Evolutionary conservation across 2,329 filamentous ascomycete genomes (phyloP).

Genomic region (Rhexocercosporidium sp.): DNA sequence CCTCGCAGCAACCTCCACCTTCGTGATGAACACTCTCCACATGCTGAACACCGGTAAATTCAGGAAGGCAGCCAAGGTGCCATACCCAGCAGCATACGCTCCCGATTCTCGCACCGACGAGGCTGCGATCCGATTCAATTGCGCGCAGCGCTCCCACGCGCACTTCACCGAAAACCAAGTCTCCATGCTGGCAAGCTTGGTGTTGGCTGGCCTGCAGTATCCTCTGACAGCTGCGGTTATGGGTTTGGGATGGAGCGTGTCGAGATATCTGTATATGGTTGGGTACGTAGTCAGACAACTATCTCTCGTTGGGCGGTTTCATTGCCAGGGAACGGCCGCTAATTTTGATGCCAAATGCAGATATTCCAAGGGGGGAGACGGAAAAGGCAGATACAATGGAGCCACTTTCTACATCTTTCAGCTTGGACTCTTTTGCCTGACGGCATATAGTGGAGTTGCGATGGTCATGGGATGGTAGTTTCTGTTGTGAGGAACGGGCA

Average conservation of each 20-base stretch:
- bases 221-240: slow-evolving; percentile 55
- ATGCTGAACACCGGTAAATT: slow-evolving; percentile 50
- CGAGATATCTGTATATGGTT: slow-evolving; percentile 57
- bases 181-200: slow-evolving; percentile 55
- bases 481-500: background rate
- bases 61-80: slow-evolving; percentile 58
- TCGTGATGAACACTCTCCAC: slow-evolving; percentile 64
- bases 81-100: slow-evolving; percentile 63
- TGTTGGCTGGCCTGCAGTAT: slow-evolving; percentile 61
- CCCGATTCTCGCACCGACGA: slow-evolving; percentile 37
- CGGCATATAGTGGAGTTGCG: slow-evolving; percentile 32
- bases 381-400: slow-evolving; percentile 38
- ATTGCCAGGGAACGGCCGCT: background rate
- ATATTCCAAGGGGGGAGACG: slow-evolving; percentile 43
- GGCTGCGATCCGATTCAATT: slow-evolving; percentile 61
- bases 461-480: slow-evolving; percentile 36
- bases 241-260: slow-evolving; percentile 58
- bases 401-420: slow-evolving; percentile 35
- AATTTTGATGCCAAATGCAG: slow-evolving; percentile 52
- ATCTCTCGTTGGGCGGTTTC: background rate
- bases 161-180: slow-evolving; percentile 68
- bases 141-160: slow-evolving; percentile 65
- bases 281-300: slow-evolving; percentile 48
- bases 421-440: slow-evolving; percentile 34
- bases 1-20: slow-evolving; percentile 58